A percentile compares a stretch with the other conserved stretches of the same genome.
Conservation (phyloP, 129 eudicot genomes). For the Chrysanthemum makinoi region DNA sequence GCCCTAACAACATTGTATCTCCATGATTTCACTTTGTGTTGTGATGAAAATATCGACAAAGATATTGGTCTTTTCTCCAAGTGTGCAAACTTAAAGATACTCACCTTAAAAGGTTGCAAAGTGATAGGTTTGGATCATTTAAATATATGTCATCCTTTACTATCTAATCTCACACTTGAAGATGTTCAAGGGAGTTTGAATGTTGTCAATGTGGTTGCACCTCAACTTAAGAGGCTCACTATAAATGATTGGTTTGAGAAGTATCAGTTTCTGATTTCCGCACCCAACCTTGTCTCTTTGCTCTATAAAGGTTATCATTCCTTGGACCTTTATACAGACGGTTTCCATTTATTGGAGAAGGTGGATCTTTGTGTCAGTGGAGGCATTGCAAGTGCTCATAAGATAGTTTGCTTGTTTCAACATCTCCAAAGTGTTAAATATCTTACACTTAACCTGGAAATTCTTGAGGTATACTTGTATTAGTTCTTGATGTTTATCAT, state of each 20-base stretch:
- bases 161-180: constrained; percentile 10
- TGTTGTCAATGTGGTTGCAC: constrained; percentile 14
- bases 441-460: constrained; percentile 17
- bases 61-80: constrained; percentile 20
- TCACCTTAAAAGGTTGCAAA: background rate
- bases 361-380: background rate
- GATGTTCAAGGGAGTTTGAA: background rate
- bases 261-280: background rate
- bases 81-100: constrained; percentile 21
- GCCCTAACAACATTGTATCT: background rate
- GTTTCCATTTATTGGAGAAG: constrained; percentile 15
- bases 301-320: too few species aligned
- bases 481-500: background rate
- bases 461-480: constrained; percentile 16
- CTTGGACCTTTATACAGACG: background rate
- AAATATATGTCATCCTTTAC: constrained; percentile 6
- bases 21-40: background rate
- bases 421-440: constrained; percentile 4
- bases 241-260: background rate
- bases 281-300: constrained; percentile 24
- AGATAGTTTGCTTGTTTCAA: background rate
- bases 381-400: background rate
- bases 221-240: constrained; percentile 10
- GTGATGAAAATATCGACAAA: background rate
- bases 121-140: background rate